Evolutionary conservation across 2,329 filamentous ascomycete species (phyloP).

Genomic region (Knoxdaviesia proteae): DNA sequence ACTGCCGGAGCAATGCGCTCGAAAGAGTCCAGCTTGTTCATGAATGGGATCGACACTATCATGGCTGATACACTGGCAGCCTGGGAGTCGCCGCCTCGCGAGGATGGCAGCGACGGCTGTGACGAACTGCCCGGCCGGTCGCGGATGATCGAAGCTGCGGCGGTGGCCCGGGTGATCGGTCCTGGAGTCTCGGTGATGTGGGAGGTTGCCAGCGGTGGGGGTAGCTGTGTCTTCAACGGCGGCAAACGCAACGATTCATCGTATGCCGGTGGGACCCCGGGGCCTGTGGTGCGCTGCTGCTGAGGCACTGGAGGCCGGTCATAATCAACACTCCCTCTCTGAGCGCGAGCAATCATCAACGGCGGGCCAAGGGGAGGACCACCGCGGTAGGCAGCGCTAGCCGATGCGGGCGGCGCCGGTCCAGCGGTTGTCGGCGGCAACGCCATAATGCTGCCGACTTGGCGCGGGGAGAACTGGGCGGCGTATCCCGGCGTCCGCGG

Average conservation of each 20-base stretch:
- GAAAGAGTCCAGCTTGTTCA: conserved; percentile 58
- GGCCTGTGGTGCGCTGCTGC: conserved; percentile 3
- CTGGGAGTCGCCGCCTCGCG: neutral
- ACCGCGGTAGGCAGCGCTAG: neutral
- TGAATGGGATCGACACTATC: conserved; percentile 54
- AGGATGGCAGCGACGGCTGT: neutral
- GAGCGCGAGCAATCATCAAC: too few relatives aligned
- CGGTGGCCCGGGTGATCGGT: too few relatives aligned
- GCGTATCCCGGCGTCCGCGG: neutral
- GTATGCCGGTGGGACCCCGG: conserved; percentile 13
- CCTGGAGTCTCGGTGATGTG: too few relatives aligned
- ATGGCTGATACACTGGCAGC: conserved; percentile 33
- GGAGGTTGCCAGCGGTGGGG: conserved; percentile 3
- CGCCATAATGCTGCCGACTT: too few relatives aligned
- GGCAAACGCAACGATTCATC: conserved; percentile 33
- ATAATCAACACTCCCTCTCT: too few relatives aligned
- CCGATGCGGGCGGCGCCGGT: too few relatives aligned
- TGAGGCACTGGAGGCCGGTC: too few relatives aligned
- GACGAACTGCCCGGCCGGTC: too few relatives aligned
- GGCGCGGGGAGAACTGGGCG: neutral
- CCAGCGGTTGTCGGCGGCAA: too few relatives aligned
- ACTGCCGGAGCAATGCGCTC: conserved; percentile 55
- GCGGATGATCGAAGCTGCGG: too few relatives aligned
- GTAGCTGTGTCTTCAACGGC: conserved; percentile 25
- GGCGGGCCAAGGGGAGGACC: neutral